Conservation (phyloP, 148 eudicot species). For the Silene uniflora region DNA sequence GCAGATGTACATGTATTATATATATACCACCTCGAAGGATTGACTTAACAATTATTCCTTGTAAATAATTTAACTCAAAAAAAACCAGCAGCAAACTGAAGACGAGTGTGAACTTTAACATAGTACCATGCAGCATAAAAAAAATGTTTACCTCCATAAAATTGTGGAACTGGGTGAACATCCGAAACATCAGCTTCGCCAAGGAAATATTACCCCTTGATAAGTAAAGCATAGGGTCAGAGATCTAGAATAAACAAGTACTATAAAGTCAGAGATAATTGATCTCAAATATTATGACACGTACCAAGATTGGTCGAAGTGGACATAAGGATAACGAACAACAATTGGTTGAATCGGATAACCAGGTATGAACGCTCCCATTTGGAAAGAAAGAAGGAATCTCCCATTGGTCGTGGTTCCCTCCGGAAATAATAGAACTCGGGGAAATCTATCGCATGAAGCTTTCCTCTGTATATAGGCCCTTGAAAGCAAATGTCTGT, state of each 20-base stretch:
- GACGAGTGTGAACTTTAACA: not conserved
- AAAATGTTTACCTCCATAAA: conserved; percentile 26
- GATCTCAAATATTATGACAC: conserved; percentile 6
- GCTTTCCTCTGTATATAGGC: conserved; percentile 97
- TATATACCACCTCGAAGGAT: not conserved
- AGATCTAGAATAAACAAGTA: conserved; percentile 4
- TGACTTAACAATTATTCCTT: no score
- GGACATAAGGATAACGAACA: conserved; percentile 87
- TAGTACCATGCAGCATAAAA: no score
- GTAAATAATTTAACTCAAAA: no score
- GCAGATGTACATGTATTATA: not conserved
- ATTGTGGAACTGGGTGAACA: conserved; percentile 41
- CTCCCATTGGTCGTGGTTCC: conserved; percentile 97
- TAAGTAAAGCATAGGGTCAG: conserved; percentile 9
- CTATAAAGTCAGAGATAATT: conserved; percentile 8
- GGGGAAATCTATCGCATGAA: conserved; percentile 70
- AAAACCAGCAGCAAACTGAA: not conserved
- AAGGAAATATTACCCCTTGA: conserved; percentile 72
- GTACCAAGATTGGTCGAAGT: conserved; percentile 78
- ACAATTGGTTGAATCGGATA: conserved; percentile 85
- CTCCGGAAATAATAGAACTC: conserved; percentile 92
- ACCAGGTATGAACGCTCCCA: conserved; percentile 95
- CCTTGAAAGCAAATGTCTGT: conserved; percentile 96
- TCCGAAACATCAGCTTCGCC: conserved; percentile 35
- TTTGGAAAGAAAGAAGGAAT: conserved; percentile 79